phyloP scores from a whole-genome alignment of 768 basidiomycete species.

The Boletus rufocinnamomeus region DNA sequence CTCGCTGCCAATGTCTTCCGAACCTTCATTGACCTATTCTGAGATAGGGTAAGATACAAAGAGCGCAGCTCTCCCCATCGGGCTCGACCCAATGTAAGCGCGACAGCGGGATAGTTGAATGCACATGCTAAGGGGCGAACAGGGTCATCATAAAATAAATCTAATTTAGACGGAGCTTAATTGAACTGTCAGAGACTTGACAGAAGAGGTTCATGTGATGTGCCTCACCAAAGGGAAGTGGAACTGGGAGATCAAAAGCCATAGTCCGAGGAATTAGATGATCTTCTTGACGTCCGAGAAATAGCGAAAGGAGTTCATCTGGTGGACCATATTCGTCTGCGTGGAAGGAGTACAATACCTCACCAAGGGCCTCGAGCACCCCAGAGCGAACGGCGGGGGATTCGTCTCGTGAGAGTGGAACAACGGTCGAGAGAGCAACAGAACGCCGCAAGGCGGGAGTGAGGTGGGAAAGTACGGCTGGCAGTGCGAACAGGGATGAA shows the following conservation, averaged over 20 bases:
- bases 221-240: slow-evolving; percentile 22
- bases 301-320: slow-evolving; percentile 69
- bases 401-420: slow-evolving; percentile 64
- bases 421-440: slow-evolving; percentile 66
- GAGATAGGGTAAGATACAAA: slow-evolving; percentile 65
- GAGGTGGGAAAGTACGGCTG: slow-evolving; percentile 73
- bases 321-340: slow-evolving; percentile 67
- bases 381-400: slow-evolving; percentile 71
- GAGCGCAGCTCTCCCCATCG: slow-evolving; percentile 77
- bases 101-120: slow-evolving; percentile 91
- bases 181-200: slow-evolving; percentile 7
- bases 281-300: slow-evolving; percentile 62
- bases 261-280: slow-evolving; percentile 36
- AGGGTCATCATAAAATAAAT: slow-evolving; percentile 61
- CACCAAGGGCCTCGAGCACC: slow-evolving; percentile 84
- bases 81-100: slow-evolving; percentile 71
- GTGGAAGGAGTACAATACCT: slow-evolving; percentile 83
- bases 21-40: slow-evolving; percentile 62
- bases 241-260: slow-evolving; percentile 6
- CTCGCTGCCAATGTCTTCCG: slow-evolving; percentile 83
- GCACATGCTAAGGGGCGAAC: slow-evolving; percentile 78
- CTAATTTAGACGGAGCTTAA: slow-evolving; percentile 34
- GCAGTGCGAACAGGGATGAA: slow-evolving; percentile 83
- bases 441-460: slow-evolving; percentile 54
- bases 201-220: not conserved